A percentile compares a stretch with the other conserved stretches of the same genome.
These are phyloP conservation scores for Podaxis rugospora DNA, from an alignment of 768 basidiomycete genomes.

Conservation along the genomic window DNA sequence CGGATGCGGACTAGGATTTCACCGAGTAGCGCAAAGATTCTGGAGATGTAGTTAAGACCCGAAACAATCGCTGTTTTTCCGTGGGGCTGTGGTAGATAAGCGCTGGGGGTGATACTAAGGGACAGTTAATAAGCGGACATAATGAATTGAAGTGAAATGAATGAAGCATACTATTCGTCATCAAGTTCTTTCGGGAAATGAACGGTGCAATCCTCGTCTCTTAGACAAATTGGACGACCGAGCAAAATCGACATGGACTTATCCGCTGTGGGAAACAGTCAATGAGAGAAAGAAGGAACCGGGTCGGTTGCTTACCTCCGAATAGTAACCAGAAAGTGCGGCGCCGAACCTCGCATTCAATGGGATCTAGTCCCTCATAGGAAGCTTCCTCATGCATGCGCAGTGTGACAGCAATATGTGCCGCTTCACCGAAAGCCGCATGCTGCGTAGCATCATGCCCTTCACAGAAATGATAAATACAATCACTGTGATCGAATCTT, in stretches of 20 bases:
- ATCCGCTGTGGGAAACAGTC: slow-evolving; percentile 50
- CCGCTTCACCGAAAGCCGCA: slow-evolving; percentile 84
- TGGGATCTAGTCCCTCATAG: slow-evolving; percentile 78
- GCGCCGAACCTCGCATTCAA: slow-evolving; percentile 85
- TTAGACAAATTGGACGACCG: slow-evolving; percentile 78
- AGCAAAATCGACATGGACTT: slow-evolving; percentile 86
- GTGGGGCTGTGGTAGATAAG: slow-evolving; percentile 83
- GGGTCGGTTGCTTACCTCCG: slow-evolving; percentile 52
- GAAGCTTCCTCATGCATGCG: slow-evolving; percentile 85
- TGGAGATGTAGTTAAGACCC: slow-evolving; percentile 82
- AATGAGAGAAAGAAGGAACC: not conserved
- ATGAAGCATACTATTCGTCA: slow-evolving; percentile 74
- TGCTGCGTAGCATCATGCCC: slow-evolving; percentile 86
- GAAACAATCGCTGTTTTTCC: slow-evolving; percentile 82
- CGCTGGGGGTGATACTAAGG: slow-evolving; percentile 73
- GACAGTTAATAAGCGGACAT: slow-evolving; percentile 21
- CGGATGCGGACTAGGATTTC: slow-evolving; percentile 85
- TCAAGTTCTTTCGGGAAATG: slow-evolving; percentile 87
- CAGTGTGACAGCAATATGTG: slow-evolving; percentile 76
- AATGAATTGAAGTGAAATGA: slow-evolving; percentile 22
- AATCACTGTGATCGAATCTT: slow-evolving; percentile 48
- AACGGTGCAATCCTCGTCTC: slow-evolving; percentile 88
- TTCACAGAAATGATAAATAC: slow-evolving; percentile 84
- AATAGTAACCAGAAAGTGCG: slow-evolving; percentile 88
- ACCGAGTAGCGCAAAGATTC: slow-evolving; percentile 81